Conservation (phyloP, 2,329 filamentous ascomycete genomes). For the Sclerotinia trifoliorum region DNA sequence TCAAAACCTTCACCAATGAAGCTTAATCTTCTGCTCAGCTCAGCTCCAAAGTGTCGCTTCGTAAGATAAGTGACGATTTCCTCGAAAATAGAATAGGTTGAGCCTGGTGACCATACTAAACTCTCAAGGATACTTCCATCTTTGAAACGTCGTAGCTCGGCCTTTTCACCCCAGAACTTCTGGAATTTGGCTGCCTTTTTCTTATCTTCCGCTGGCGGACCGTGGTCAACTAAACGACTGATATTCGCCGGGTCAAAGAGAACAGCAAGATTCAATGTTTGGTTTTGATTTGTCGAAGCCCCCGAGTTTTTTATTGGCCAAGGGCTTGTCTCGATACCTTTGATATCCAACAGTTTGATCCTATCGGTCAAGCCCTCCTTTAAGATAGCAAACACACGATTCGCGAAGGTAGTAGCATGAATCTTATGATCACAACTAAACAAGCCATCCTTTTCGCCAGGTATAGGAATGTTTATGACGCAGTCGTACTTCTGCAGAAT, state of each 20-base stretch:
- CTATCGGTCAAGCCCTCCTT: conserved; percentile 73
- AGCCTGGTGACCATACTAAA: conserved; percentile 74
- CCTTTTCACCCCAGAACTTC: conserved; percentile 91
- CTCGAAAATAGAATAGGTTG: conserved; percentile 64
- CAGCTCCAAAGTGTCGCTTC: conserved; percentile 63
- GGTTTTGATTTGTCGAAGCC: conserved; percentile 38
- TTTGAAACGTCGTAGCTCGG: conserved; percentile 90
- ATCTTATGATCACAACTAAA: conserved; percentile 35
- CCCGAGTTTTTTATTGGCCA: conserved; percentile 51
- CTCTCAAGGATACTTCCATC: conserved; percentile 93
- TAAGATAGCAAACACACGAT: conserved; percentile 63
- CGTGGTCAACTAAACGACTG: conserved; percentile 78
- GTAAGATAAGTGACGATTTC: conserved; percentile 77
- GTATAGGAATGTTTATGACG: conserved; percentile 39
- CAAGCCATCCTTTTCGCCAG: conserved; percentile 4
- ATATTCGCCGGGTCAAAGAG: conserved; percentile 71
- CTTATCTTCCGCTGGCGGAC: conserved; percentile 82
- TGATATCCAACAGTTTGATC: conserved; percentile 64
- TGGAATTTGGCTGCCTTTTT: conserved; percentile 78
- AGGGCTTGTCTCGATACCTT: conserved; percentile 41
- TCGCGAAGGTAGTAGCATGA: conserved; percentile 43
- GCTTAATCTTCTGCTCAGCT: conserved; percentile 43
- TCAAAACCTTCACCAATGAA: conserved; percentile 49
- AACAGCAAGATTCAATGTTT: conserved; percentile 61
- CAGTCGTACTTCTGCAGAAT: conserved; percentile 57